phyloP scores from a whole-genome alignment of 306 rosid species.

The Castanopsis chinensis region DNA sequence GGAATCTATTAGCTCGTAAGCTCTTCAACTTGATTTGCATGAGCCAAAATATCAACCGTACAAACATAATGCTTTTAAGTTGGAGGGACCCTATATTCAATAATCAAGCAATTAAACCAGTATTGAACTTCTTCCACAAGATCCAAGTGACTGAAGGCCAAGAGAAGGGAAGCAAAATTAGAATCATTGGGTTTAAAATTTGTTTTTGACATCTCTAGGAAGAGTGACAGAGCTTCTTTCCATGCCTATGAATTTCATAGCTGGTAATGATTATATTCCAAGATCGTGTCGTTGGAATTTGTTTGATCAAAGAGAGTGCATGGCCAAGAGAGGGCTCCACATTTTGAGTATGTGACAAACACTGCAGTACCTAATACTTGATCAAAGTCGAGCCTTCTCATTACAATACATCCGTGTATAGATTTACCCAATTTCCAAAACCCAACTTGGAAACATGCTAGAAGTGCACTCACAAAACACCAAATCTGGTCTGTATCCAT shows the following conservation, averaged over 20 bases:
- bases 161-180: constrained; percentile 47
- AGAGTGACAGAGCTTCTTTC: constrained; percentile 43
- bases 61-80: constrained; percentile 48
- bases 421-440: constrained; percentile 40
- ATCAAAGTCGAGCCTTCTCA: constrained; percentile 27
- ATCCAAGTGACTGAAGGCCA: constrained; percentile 47
- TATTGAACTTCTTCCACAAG: constrained; percentile 40
- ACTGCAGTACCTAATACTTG: constrained; percentile 39
- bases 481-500: constrained; percentile 30
- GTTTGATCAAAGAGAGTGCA: constrained; percentile 29
- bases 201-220: constrained; percentile 28
- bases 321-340: constrained; percentile 39
- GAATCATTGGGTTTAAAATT: constrained; percentile 38
- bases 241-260: constrained; percentile 43
- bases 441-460: constrained; percentile 43
- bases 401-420: constrained; percentile 31
- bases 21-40: constrained; percentile 42
- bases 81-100: constrained; percentile 30
- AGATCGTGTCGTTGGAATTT: constrained; percentile 28
- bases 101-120: constrained; percentile 34
- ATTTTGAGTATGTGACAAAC: constrained; percentile 47
- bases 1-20: constrained; percentile 29
- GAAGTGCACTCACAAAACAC: constrained; percentile 36
- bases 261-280: constrained; percentile 48
- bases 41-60: constrained; percentile 46